Conservation (phyloP, 768 basidiomycete species). For the Daedalea quercina region DNA sequence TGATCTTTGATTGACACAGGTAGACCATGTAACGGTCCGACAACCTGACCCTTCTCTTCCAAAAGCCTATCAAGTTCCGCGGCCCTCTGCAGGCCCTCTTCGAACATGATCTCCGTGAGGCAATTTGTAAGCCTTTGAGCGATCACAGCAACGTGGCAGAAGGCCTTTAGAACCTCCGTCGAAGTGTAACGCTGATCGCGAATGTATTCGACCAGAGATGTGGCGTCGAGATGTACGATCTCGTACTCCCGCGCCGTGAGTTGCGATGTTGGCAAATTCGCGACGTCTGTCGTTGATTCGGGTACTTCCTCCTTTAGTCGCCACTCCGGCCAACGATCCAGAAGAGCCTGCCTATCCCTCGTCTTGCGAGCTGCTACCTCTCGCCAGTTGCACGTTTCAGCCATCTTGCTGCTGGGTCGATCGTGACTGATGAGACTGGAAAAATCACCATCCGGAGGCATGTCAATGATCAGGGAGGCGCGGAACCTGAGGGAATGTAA, state of each 20-base stretch:
- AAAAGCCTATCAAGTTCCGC: constrained; percentile 61
- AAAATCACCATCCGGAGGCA: constrained; percentile 12
- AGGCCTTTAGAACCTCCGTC: constrained; percentile 29
- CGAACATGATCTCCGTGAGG: constrained; percentile 78
- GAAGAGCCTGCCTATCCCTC: constrained; percentile 20
- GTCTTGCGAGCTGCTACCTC: constrained; percentile 17
- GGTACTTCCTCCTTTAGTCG: constrained; percentile 15
- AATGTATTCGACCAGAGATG: constrained; percentile 23
- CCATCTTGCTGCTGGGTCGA: not conserved
- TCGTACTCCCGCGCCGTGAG: constrained; percentile 24
- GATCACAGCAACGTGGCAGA: constrained; percentile 29
- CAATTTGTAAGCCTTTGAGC: constrained; percentile 72
- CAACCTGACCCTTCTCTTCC: constrained; percentile 45
- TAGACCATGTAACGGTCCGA: constrained; percentile 75
- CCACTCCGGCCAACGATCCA: constrained; percentile 22
- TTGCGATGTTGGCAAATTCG: constrained; percentile 19
- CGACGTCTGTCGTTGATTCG: constrained; percentile 20
- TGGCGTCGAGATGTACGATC: constrained; percentile 30
- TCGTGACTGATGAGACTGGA: constrained; percentile 5
- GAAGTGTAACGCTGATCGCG: constrained; percentile 24
- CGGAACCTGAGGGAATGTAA: constrained; percentile 3
- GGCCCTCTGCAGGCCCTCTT: constrained; percentile 56
- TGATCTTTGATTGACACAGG: constrained; percentile 78
- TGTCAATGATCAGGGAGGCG: constrained; percentile 4
- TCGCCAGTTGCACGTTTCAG: constrained; percentile 7